phyloP scores from a whole-genome alignment of 2,329 filamentous ascomycete species.

The Dactylellina leptospora region DNA sequence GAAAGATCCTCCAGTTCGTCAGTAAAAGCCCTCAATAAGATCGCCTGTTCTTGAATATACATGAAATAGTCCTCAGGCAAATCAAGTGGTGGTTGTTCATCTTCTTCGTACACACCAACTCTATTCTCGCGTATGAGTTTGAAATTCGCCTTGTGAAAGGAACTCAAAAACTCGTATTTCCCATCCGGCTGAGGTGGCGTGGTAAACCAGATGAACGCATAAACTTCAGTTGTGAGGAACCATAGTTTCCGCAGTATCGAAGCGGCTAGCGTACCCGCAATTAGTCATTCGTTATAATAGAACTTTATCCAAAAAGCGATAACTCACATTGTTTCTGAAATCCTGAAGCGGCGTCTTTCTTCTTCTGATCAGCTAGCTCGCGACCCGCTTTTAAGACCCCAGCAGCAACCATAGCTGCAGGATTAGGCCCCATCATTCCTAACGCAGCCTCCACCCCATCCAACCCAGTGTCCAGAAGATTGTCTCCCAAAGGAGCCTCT shows the following conservation, averaged over 20 bases:
- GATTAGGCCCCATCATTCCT: conserved; percentile 39
- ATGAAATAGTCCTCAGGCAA: conserved; percentile 47
- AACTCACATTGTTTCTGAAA: conserved; percentile 35
- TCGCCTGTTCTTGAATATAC: conserved; percentile 36
- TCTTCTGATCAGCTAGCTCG: conserved; percentile 18
- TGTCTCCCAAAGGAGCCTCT: neutral
- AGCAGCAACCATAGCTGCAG: conserved; percentile 38
- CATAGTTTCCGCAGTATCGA: conserved; percentile 39
- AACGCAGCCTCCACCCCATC: conserved; percentile 27
- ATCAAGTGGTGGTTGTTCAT: conserved; percentile 1
- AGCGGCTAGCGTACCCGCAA: conserved; percentile 2
- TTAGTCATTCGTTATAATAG: neutral
- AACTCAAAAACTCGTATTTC: conserved; percentile 34
- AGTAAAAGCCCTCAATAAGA: conserved; percentile 21
- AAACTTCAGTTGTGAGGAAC: conserved; percentile 36
- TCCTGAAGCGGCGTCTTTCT: conserved; percentile 25
- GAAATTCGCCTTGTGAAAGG: conserved; percentile 34
- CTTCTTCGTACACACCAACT: conserved; percentile 12
- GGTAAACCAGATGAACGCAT: conserved; percentile 47
- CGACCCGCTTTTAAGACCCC: conserved; percentile 34
- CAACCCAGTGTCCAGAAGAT: conserved; percentile 14
- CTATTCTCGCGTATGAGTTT: conserved; percentile 27
- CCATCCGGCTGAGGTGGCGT: conserved; percentile 4
- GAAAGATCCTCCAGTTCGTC: conserved; percentile 24
- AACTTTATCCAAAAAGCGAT: neutral